These are phyloP conservation scores for Ajuga chamaepitys DNA, from an alignment of 257 asterid genomes.

Conservation along the genomic window DNA sequence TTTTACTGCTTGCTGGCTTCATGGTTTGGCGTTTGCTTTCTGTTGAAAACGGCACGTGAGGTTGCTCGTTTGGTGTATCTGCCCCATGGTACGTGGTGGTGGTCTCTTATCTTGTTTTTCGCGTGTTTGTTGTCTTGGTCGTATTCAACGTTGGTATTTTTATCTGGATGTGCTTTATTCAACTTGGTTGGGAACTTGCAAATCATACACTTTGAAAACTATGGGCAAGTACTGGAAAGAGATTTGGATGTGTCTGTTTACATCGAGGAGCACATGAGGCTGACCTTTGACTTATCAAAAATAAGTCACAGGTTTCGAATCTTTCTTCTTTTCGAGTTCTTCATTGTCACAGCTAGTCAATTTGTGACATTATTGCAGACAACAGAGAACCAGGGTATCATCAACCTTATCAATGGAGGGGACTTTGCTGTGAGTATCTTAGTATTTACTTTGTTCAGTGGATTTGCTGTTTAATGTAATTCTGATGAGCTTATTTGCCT, in stretches of 20 bases:
- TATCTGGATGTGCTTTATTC: slow-evolving; percentile 62
- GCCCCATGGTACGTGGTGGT: slow-evolving; percentile 47
- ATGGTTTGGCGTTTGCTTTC: slow-evolving; percentile 57
- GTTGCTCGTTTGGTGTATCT: slow-evolving; percentile 48
- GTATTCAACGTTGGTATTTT: slow-evolving; percentile 56
- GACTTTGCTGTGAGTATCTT: slow-evolving; percentile 64
- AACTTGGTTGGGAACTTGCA: slow-evolving; percentile 73
- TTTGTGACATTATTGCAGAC: slow-evolving; percentile 58
- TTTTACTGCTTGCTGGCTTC: slow-evolving; percentile 47
- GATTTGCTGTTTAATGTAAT: background rate
- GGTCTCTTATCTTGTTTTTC: slow-evolving; percentile 29
- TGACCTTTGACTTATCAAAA: slow-evolving; percentile 53
- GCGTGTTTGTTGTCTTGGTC: slow-evolving; percentile 64
- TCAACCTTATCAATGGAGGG: slow-evolving; percentile 69
- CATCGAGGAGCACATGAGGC: slow-evolving; percentile 74
- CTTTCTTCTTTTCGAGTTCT: slow-evolving; percentile 73
- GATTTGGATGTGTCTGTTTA: slow-evolving; percentile 68
- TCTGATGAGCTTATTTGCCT: background rate
- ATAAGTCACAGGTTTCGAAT: slow-evolving; percentile 78
- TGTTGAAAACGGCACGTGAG: slow-evolving; percentile 62
- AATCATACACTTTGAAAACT: slow-evolving; percentile 67
- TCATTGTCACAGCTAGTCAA: slow-evolving; percentile 60
- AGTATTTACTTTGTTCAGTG: background rate
- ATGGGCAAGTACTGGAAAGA: slow-evolving; percentile 61
- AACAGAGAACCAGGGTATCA: slow-evolving; percentile 56